Conservation (phyloP, 768 basidiomycete species). For the Leucogyrophana mollusca region DNA sequence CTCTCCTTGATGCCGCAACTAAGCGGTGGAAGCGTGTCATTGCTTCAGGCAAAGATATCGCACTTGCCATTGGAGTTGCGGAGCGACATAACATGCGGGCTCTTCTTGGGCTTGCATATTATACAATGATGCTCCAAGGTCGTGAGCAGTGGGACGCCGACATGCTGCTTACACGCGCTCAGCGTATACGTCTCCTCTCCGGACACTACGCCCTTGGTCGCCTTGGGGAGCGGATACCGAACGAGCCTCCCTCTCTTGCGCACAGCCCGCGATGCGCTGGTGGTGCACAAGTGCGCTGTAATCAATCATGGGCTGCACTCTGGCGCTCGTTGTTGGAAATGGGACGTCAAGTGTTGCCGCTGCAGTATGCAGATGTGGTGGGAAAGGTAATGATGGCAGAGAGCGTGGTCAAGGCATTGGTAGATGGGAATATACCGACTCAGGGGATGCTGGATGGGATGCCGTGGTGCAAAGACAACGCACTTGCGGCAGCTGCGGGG, state of each 20-base stretch:
- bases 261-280: slow-evolving; percentile 42
- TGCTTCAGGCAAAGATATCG: slow-evolving; percentile 42
- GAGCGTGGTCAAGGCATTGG: slow-evolving; percentile 44
- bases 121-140: slow-evolving; percentile 51
- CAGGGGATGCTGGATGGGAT: slow-evolving; percentile 41
- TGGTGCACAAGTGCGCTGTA: slow-evolving; percentile 38
- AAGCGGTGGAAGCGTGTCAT: slow-evolving; percentile 49
- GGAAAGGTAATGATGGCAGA: slow-evolving; percentile 47
- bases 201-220: slow-evolving; percentile 50
- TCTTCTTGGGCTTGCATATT: slow-evolving; percentile 50
- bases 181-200: slow-evolving; percentile 50
- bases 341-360: slow-evolving; percentile 35
- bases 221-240: slow-evolving; percentile 43
- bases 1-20: slow-evolving; percentile 41
- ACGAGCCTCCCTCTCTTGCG: slow-evolving; percentile 39
- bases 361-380: slow-evolving; percentile 44
- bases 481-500: slow-evolving; percentile 39
- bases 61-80: slow-evolving; percentile 43
- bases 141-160: slow-evolving; percentile 48
- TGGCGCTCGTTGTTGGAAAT: slow-evolving; percentile 45
- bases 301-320: slow-evolving; percentile 41
- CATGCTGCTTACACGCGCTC: slow-evolving; percentile 42
- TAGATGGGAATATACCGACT: slow-evolving; percentile 40
- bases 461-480: slow-evolving; percentile 44
- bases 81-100: slow-evolving; percentile 46